Evolutionary conservation across 2,329 filamentous ascomycete species (phyloP), one percentile per base, ranked within the genome.

Genomic region (Emmonsiellopsis sp.): DNA sequence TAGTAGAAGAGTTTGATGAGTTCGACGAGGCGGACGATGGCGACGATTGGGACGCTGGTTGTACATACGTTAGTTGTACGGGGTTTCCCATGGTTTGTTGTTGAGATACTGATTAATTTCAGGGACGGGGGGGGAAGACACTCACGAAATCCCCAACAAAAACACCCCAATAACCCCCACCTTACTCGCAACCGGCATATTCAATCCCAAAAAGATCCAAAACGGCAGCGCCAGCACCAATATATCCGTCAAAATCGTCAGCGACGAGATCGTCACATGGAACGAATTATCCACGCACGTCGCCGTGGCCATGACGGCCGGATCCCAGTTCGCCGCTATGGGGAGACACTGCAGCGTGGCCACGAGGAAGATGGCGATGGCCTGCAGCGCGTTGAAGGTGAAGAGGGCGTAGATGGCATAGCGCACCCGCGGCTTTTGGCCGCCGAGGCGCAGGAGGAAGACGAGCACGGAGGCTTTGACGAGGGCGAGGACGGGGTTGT

Each of bases 211-310:
- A 51, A 76, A 75, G 31, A 75, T 70, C 58, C 65, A 68, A 34
- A 74, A 65, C 0, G 73, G 73, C 13, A 76, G 59, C 0, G 63
- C 54, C 7, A 74, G 61, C 5, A 72, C 66, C 34, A 74, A 53
- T 0, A 75, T 58, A 31, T 75, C 73, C 8, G 70, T 74, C 6
- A 73, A 46, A 31, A 76, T 73, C 7, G 70, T 73, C n/a, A 75
- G 57, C 1, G 60, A 64, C 1, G 71, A 66, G 10, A 62, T 65
- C 10, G 65, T 58, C 2, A 73, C 65, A 52, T 71, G 70, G 38
- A 68, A 62, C 11, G 58, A 54, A 45, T 61, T 59, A 11, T 67
- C 58, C 38, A 75, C 61, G 42, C 73, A 75, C 26, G 50, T 58
- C 9, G 61, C 64, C 7, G 11, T 16, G 13, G 16, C 32, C 0